A percentile compares a stretch with the other conserved stretches of the same genome.
Evolutionary conservation across 495 filamentous ascomycete species (phyloP).

Genomic region (Tirmania nivea): DNA sequence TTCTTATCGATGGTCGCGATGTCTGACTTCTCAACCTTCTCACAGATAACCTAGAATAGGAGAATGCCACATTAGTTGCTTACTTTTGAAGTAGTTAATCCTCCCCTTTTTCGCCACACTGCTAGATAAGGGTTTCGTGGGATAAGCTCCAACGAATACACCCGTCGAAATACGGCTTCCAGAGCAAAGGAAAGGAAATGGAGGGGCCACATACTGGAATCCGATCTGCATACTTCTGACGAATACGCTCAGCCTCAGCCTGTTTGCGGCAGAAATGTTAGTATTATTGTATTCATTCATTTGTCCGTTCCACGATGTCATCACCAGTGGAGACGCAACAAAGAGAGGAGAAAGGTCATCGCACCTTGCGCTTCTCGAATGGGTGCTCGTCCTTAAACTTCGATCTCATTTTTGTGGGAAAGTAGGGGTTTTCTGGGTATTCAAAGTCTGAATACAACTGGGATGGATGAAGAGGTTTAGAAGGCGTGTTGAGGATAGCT

Average conservation of each 20-base stretch:
- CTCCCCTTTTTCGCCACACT: background rate
- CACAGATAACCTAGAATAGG: slow-evolving; percentile 70
- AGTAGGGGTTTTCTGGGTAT: background rate
- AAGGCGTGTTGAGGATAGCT: background rate
- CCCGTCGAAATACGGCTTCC: no score
- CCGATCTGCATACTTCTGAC: slow-evolving; percentile 95
- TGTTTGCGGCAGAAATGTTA: background rate
- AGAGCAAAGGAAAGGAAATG: background rate
- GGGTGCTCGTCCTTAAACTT: slow-evolving; percentile 99
- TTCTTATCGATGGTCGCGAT: slow-evolving; percentile 99
- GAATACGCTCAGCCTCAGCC: slow-evolving; percentile 93
- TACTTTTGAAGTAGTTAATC: no score
- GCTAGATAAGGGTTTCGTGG: background rate
- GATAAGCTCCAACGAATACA: background rate
- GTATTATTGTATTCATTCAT: no score
- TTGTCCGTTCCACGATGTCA: no score
- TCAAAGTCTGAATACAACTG: background rate
- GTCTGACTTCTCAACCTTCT: slow-evolving; percentile 97
- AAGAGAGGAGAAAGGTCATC: background rate
- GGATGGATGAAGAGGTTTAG: background rate
- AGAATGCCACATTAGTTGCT: background rate
- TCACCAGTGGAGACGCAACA: background rate
- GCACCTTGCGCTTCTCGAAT: slow-evolving; percentile 86
- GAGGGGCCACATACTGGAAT: slow-evolving; percentile 59
- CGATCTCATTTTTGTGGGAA: slow-evolving; percentile 2